Evolutionary conservation across 2,329 filamentous ascomycete genomes (phyloP), one percentile per base, ranked within the genome.

Genomic region (Penicillium sp.): DNA sequence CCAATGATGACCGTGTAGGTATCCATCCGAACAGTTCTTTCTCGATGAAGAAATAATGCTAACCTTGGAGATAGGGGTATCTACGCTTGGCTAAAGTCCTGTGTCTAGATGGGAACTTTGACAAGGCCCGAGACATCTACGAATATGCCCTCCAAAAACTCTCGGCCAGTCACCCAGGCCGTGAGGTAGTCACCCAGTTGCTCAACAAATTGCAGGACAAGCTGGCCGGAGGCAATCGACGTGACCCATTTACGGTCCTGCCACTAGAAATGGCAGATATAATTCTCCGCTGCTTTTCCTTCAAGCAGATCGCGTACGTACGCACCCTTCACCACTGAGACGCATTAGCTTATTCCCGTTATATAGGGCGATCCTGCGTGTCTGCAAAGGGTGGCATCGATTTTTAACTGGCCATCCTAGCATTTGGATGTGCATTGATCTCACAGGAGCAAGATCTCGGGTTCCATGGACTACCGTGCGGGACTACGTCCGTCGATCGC

Each of bases 301-400:
- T 83, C 61, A 70, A 66, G 41, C 68, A 80, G 45, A 68, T 76
- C 43, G 69, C 78, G 66, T 78, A 70, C 49, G 66, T 59, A 8
- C 18, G 1, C 10, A 5, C 12, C 11, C 9, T 1, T 16, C 3
- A 11, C 2, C 5, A 38, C 8, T 25, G 8, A n/a, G n/a, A 25
- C 29, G 2, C 3, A 25, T 39, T 18, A 43, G 30, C 48, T 52
- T 16, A 55, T 38, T 10, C 29, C 16, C 13, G 30, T 13, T 13
- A 27, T 11, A 42, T 18, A 76, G 76, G 12, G 69, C 62, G 34
- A 74, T 77, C 25, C 71, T 79, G 37, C 73, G 77, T 7, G 80
- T 84, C 2, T 82, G 76, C 31, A 79, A 74, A 62, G 66, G 69
- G 40, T 85, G 81, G 81, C 68, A 72, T 10, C 64, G 61, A n/a